Evolutionary conservation across 805 yeast species (phyloP).

Genomic region (Priceomyces melissophilus): DNA sequence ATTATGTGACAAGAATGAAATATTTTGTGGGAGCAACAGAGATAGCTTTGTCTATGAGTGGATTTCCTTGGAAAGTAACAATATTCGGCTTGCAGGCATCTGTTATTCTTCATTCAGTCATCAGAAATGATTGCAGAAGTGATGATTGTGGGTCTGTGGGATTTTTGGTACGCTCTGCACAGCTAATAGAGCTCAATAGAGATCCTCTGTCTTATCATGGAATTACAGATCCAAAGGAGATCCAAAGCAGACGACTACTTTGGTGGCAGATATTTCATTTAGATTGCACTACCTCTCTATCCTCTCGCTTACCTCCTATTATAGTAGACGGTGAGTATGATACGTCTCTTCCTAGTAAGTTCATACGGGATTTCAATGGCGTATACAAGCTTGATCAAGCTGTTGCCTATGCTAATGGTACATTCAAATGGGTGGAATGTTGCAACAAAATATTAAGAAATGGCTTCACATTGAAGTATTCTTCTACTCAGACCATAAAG

Average conservation of each 20-base stretch:
- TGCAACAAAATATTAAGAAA: slow-evolving; percentile 8
- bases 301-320: slow-evolving; percentile 10
- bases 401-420: slow-evolving; percentile 10
- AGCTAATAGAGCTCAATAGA: slow-evolving; percentile 10
- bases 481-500: neutral
- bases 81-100: slow-evolving; percentile 9
- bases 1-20: slow-evolving; percentile 8
- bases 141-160: slow-evolving; percentile 13
- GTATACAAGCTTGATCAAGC: slow-evolving; percentile 7
- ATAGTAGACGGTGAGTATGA: slow-evolving; percentile 10
- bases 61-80: slow-evolving; percentile 9
- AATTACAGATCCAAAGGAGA: slow-evolving; percentile 3
- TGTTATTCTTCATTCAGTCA: slow-evolving; percentile 9
- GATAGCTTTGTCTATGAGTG: slow-evolving; percentile 9
- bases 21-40: slow-evolving; percentile 11
- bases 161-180: slow-evolving; percentile 9
- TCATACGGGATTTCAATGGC: slow-evolving; percentile 2
- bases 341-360: slow-evolving; percentile 10
- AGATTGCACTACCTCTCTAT: slow-evolving; percentile 9
- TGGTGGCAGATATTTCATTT: slow-evolving; percentile 13
- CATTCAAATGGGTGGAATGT: slow-evolving; percentile 10
- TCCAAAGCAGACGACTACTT: slow-evolving; percentile 9
- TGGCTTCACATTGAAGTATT: neutral
- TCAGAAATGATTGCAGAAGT: slow-evolving; percentile 10
- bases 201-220: slow-evolving; percentile 10